Evolutionary conservation across 2,329 filamentous ascomycete species (phyloP).

Genomic region (Microdochium paspali): DNA sequence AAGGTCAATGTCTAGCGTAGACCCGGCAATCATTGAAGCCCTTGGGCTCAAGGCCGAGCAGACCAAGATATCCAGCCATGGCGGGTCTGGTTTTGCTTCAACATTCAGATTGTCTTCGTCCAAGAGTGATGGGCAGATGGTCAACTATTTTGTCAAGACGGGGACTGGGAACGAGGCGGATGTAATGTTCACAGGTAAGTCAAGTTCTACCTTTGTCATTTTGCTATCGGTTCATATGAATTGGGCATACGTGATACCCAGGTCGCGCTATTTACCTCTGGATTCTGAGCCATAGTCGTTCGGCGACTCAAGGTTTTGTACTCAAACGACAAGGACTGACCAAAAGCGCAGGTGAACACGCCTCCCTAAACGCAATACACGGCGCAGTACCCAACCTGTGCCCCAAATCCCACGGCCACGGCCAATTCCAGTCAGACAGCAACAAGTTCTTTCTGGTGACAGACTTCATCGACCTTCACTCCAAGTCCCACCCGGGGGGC

Average conservation of each 20-base stretch:
- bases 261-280: too few species aligned
- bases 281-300: too few species aligned
- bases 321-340: not conserved
- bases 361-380: slow-evolving; percentile 76
- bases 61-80: slow-evolving; percentile 49
- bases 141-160: slow-evolving; percentile 64
- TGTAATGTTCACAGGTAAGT: slow-evolving; percentile 59
- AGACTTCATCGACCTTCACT: slow-evolving; percentile 64
- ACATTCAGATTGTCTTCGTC: slow-evolving; percentile 48
- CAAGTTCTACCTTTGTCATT: not conserved
- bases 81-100: slow-evolving; percentile 59
- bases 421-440: slow-evolving; percentile 44
- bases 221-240: too few species aligned
- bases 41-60: slow-evolving; percentile 46
- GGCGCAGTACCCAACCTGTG: slow-evolving; percentile 63
- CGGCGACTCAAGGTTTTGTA: too few species aligned
- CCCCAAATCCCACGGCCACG: slow-evolving; percentile 66
- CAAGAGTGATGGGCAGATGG: slow-evolving; percentile 33
- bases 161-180: slow-evolving; percentile 49
- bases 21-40: slow-evolving; percentile 52
- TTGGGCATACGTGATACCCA: too few species aligned
- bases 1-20: slow-evolving; percentile 32
- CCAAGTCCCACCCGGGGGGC: slow-evolving; percentile 27
- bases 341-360: slow-evolving; percentile 72
- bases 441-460: slow-evolving; percentile 54